Evolutionary conservation across 306 rosid species (phyloP), one percentile per base, ranked within the genome.

Genomic region (Quercus bicolor): DNA sequence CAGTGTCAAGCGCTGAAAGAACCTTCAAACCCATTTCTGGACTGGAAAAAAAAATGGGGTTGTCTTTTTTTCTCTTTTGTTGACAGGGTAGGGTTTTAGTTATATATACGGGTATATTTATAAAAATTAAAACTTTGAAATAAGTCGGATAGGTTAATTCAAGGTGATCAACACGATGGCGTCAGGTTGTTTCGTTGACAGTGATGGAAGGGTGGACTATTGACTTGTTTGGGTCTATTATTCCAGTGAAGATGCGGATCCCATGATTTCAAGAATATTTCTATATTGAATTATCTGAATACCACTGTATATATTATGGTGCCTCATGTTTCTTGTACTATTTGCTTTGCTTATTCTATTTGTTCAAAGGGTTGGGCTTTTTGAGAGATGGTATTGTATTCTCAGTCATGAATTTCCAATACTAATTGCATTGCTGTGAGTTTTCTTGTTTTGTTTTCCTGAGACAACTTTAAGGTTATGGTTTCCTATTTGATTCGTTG

Each of bases 1-100:
- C 96, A 3, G 86, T 45, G 85, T 93, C 97, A 0, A 93, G 94
- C 1, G 92, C 90, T 0, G 89, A 89, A 2, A 93, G 91, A 12
- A 93, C 96, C 72, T 81, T 88, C 71, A 90, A 78, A 82, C 87
- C 89, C 85, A 80, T 45, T 72, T n/a, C 37, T 59, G 33, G 26
- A 12, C 45, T 40, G 45, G 8, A 40, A 40, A 8, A 7, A 7
- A 8, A 7, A 40, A 8, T 8, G 53, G 53, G 53, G 53, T 12
- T 48, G 53, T 12, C 53, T 48, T 48, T 48, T 48, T 48, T 48
- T 48, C 45, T 48, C 53, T 48, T 48, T 48, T 48, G 53, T 48
- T 2, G 16, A 12, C 16, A 48, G 53, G 14, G 16, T 48, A 1
- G 15, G 48, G 26, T 53, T 72, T 72, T 14, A 9, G 29, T 26